These are phyloP conservation scores for Eimeria maxima DNA, from an alignment of 169 alveolate species.

Conservation along the genomic window DNA sequence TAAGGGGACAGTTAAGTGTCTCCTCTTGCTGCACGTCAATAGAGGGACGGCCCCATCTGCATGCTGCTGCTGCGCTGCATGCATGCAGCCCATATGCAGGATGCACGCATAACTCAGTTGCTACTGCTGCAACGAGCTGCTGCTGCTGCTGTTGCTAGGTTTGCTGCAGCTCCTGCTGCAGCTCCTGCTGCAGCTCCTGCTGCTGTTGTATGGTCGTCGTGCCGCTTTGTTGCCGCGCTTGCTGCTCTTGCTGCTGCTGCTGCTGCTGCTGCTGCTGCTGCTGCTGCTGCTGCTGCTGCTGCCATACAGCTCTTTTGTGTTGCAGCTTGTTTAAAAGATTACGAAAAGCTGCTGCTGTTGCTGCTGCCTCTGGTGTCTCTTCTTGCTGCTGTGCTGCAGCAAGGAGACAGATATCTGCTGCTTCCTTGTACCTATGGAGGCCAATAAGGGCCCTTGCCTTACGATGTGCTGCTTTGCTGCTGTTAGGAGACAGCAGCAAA, in stretches of 20 bases:
- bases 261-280: not conserved
- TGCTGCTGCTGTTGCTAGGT: not conserved
- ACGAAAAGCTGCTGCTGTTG: constrained; percentile 3
- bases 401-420: not conserved
- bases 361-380: not conserved
- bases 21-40: no score
- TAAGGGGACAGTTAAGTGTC: no score
- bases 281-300: not conserved
- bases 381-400: not conserved
- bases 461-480: not conserved
- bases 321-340: not conserved
- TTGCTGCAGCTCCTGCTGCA: not conserved
- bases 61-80: no score
- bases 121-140: no score
- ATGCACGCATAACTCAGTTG: no score
- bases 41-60: no score
- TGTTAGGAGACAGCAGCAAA: no score
- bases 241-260: no score
- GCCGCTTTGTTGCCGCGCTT: no score
- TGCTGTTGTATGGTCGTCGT: no score
- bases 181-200: constrained; percentile 1
- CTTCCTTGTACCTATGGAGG: not conserved
- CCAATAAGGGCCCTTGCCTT: constrained; percentile 10
- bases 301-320: not conserved
- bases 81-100: no score